Base-by-base conservation (phyloP, 2,329 filamentous ascomycete genomes). In the Fusarium torulosum region DNA sequence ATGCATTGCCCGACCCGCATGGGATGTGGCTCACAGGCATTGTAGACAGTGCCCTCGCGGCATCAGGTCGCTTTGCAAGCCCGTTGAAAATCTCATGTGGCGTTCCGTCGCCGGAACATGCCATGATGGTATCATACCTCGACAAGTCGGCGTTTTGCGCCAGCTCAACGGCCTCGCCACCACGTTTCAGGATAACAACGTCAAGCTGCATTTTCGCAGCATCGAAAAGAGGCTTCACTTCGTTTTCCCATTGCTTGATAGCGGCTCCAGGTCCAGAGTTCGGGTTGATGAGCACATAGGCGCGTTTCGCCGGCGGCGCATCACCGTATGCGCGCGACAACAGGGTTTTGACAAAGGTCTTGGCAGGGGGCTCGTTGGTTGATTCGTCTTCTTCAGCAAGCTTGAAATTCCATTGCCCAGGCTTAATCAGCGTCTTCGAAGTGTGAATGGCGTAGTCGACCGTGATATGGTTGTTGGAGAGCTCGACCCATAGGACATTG, bases 1-100 rank as follows among this genome's bases (percentile, higher is more conserved):
- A 91, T 21, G 93, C 96, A 77, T 99, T 99, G 7, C 96, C 96
- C 49, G 92, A 96, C 15, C 96, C 96, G 75, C 94, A 97, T 2
- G 96, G 96, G 35, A 99, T 85, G 75, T 97, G 93, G 21, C 90
- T 90, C 3, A 99, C 89, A 1, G 96, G 92, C 15, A 98, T 81
- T 73, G 90, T 91, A 21, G 84, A 81, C 62, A 99, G 80, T 0
- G 95, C 96, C 55, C 85, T 85, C 31, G 84, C 83, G 20, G 94
- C 94, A 78, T 97, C 92, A 6, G 85, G 75, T 38, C 93, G 89
- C 78, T 88, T 90, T 15, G 88, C 94, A 31, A 99, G 81, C 0
- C 96, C 96, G 75, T 99, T 98, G 82, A 97, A 97, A 10, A 97
- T 91, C 79, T 99, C 96, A 76, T 97, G 91, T 0, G 93, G 91